A percentile compares a stretch with the other conserved stretches of the same genome.
phyloP scores from a whole-genome alignment of 2,329 filamentous ascomycete genomes.

The Daldinia sp. region DNA sequence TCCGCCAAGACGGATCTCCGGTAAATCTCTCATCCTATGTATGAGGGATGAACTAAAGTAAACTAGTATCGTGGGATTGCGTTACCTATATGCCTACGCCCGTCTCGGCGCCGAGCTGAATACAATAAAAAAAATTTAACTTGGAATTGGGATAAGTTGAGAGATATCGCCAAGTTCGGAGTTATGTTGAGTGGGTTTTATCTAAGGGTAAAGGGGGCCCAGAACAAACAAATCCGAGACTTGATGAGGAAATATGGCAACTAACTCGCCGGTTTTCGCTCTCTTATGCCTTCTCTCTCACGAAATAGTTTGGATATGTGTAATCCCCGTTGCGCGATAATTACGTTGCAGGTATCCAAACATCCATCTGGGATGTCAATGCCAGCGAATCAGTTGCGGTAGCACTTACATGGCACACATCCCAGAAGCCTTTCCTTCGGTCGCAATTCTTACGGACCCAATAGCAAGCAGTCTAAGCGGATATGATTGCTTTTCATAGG shows the following conservation, averaged over 20 bases:
- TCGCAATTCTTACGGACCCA: slow-evolving; percentile 24
- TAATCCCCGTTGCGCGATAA: slow-evolving; percentile 35
- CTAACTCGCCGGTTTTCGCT: slow-evolving; percentile 12
- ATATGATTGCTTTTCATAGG: slow-evolving; percentile 34
- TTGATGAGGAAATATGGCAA: slow-evolving; percentile 26
- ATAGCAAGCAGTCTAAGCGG: slow-evolving; percentile 25
- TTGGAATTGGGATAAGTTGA: slow-evolving; percentile 27
- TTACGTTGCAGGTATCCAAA: slow-evolving; percentile 24
- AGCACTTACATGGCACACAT: slow-evolving; percentile 35
- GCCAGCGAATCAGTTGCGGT: slow-evolving; percentile 30
- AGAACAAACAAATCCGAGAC: slow-evolving; percentile 24
- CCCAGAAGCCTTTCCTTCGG: slow-evolving; percentile 16
- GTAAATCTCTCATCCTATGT: slow-evolving; percentile 36
- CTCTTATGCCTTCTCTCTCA: neutral
- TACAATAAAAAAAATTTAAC: slow-evolving; percentile 26
- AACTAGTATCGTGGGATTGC: slow-evolving; percentile 5
- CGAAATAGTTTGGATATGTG: slow-evolving; percentile 3
- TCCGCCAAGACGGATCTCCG: slow-evolving; percentile 40
- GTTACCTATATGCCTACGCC: slow-evolving; percentile 24
- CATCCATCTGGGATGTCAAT: slow-evolving; percentile 13
- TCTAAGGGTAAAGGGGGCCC: neutral
- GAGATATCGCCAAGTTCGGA: slow-evolving; percentile 32
- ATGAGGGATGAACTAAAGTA: too few species aligned
- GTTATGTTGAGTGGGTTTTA: slow-evolving; percentile 18
- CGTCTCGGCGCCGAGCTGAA: slow-evolving; percentile 35